These are phyloP conservation scores for Thecaphora thlaspeos DNA, from an alignment of 1,284 basidiomycete genomes.

Conservation along the genomic window DNA sequence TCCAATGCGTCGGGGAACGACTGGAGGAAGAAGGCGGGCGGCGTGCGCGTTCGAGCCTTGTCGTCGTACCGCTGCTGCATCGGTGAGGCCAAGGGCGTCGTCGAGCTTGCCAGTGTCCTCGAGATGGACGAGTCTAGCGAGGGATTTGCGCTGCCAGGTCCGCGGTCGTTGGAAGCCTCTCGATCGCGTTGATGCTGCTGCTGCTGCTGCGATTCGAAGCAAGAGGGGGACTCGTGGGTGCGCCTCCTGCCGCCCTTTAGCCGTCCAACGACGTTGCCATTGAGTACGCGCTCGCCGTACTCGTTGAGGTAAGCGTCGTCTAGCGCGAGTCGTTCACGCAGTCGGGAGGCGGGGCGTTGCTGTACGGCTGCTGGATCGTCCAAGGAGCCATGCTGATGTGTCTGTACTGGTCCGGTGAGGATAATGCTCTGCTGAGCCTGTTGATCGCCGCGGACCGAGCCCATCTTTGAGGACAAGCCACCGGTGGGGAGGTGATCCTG, in stretches of 20 bases:
- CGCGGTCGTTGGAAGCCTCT: conserved; percentile 1
- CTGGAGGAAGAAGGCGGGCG: conserved; percentile 37
- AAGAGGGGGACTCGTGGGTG: too few relatives aligned
- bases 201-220: too few relatives aligned
- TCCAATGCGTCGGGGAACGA: conserved; percentile 27
- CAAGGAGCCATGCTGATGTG: too few relatives aligned
- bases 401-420: too few relatives aligned
- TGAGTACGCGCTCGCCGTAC: conserved; percentile 30
- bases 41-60: neutral
- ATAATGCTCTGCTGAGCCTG: too few relatives aligned
- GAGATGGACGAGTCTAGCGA: too few relatives aligned
- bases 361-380: too few relatives aligned
- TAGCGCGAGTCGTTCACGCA: conserved; percentile 11
- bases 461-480: conserved; percentile 15
- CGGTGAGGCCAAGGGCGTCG: too few relatives aligned
- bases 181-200: too few relatives aligned
- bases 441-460: conserved; percentile 9
- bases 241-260: conserved; percentile 12
- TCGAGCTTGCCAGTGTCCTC: too few relatives aligned
- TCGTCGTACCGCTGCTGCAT: neutral
- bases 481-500: conserved; percentile 19
- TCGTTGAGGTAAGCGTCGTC: conserved; percentile 39
- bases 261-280: conserved; percentile 33
- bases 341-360: neutral
- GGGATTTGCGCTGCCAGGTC: too few relatives aligned